phyloP scores from a whole-genome alignment of 805 yeast species.

The Lachancea sp. region DNA sequence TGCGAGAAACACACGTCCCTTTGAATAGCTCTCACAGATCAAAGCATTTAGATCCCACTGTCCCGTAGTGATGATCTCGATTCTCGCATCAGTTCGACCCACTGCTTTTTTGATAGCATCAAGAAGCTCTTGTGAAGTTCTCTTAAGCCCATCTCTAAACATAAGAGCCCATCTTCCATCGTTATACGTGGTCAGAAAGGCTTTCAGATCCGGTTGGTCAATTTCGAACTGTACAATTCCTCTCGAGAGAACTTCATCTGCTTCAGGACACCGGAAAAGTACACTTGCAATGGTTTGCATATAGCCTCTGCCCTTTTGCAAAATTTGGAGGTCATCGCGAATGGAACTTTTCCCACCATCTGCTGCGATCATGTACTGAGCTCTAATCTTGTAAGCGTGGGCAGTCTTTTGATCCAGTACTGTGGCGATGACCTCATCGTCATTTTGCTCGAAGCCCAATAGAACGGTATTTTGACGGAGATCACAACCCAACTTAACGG shows the following conservation, averaged over 20 bases:
- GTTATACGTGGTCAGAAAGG: constrained; percentile 1
- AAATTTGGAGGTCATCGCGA: background rate
- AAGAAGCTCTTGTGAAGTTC: background rate
- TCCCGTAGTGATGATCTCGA: background rate
- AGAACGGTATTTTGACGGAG: background rate
- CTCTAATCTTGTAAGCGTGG: background rate
- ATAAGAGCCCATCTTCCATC: constrained; percentile 2
- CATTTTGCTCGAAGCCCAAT: background rate
- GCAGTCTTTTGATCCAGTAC: background rate
- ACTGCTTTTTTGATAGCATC: background rate
- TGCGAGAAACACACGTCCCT: background rate
- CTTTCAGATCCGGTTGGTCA: constrained; percentile 1
- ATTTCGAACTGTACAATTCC: background rate
- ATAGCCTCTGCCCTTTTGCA: background rate
- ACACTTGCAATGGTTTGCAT: background rate
- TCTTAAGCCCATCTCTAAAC: background rate
- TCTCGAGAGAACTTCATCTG: background rate
- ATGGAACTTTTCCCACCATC: constrained; percentile 1
- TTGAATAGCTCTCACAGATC: background rate
- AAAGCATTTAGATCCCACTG: background rate
- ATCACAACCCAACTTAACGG: background rate
- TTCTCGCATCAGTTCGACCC: background rate
- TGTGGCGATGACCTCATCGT: background rate
- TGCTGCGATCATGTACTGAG: constrained; percentile 2
- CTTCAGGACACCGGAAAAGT: constrained; percentile 1